phyloP scores from a whole-genome alignment of 345 rosid genomes.

The Citrus reticulata region DNA sequence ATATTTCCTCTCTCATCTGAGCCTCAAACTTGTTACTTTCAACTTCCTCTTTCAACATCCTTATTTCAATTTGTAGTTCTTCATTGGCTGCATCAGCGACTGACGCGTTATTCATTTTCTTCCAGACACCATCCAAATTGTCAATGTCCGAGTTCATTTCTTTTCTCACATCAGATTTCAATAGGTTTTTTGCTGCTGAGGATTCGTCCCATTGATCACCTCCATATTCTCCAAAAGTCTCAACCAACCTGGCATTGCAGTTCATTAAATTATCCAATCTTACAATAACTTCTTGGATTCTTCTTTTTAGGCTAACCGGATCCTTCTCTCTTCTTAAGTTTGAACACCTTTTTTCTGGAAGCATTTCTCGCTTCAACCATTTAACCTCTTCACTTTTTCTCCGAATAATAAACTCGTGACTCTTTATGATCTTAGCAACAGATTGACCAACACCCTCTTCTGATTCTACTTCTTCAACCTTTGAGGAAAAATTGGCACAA shows the following conservation, averaged over 20 bases:
- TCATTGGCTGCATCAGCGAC: constrained; percentile 20
- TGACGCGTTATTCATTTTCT: constrained; percentile 25
- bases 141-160: constrained; percentile 10
- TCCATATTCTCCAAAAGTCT: constrained; percentile 12
- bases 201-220: constrained; percentile 1
- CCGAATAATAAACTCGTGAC: constrained; percentile 55
- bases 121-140: constrained; percentile 41
- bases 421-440: constrained; percentile 61
- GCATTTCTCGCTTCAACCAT: constrained; percentile 19
- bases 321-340: constrained; percentile 27
- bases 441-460: constrained; percentile 26
- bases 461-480: constrained; percentile 1
- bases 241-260: constrained; percentile 23
- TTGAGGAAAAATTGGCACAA: background rate
- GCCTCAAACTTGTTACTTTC: constrained; percentile 35
- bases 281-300: constrained; percentile 35
- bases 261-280: constrained; percentile 38
- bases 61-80: constrained; percentile 23
- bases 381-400: constrained; percentile 42
- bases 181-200: background rate
- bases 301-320: constrained; percentile 22
- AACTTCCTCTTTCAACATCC: constrained; percentile 23
- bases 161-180: background rate
- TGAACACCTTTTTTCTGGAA: constrained; percentile 13
- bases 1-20: constrained; percentile 15